Percentiles rank a stretch among this genome's conserved stretches.
These are phyloP conservation scores for Puccinia horiana DNA, from an alignment of 1,284 basidiomycete species.

Conservation along the genomic window DNA sequence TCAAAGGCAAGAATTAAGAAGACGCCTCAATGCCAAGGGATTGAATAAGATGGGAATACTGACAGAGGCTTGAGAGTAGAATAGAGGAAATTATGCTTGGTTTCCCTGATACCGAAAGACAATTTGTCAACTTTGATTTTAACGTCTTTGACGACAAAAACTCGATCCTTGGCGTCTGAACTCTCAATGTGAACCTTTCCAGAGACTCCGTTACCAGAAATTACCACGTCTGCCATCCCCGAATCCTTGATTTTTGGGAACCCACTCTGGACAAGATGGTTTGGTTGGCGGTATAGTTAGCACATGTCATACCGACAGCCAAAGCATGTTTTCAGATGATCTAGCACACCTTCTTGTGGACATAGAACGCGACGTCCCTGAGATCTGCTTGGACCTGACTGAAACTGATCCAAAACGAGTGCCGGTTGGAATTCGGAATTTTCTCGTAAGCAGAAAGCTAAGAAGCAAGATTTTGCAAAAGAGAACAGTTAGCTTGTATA, in stretches of 20 bases:
- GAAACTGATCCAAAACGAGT: conserved; percentile 49
- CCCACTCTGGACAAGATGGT: conserved; percentile 60
- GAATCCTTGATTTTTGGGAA: conserved; percentile 79
- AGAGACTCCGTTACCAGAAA: conserved; percentile 72
- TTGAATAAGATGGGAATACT: background rate
- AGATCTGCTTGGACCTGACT: conserved; percentile 92
- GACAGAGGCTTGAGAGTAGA: conserved; percentile 67
- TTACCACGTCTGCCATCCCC: conserved; percentile 85
- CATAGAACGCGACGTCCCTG: conserved; percentile 82
- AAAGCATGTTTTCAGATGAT: background rate
- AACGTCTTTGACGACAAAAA: conserved; percentile 77
- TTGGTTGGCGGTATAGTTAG: conserved; percentile 53
- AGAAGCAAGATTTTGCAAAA: background rate
- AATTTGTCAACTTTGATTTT: conserved; percentile 78
- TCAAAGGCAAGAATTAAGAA: too few relatives aligned
- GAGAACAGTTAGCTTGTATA: conserved; percentile 30
- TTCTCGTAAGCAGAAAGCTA: conserved; percentile 50
- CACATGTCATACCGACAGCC: conserved; percentile 30
- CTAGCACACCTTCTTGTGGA: conserved; percentile 55
- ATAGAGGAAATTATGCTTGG: conserved; percentile 86
- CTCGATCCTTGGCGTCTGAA: conserved; percentile 60
- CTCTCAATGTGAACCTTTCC: conserved; percentile 64
- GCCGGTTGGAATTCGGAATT: conserved; percentile 60
- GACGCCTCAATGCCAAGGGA: too few relatives aligned
- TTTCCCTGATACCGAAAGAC: conserved; percentile 86